These are phyloP conservation scores for Epichloe gansuensis DNA, from an alignment of 2,329 filamentous ascomycete species.

Conservation along the genomic window DNA sequence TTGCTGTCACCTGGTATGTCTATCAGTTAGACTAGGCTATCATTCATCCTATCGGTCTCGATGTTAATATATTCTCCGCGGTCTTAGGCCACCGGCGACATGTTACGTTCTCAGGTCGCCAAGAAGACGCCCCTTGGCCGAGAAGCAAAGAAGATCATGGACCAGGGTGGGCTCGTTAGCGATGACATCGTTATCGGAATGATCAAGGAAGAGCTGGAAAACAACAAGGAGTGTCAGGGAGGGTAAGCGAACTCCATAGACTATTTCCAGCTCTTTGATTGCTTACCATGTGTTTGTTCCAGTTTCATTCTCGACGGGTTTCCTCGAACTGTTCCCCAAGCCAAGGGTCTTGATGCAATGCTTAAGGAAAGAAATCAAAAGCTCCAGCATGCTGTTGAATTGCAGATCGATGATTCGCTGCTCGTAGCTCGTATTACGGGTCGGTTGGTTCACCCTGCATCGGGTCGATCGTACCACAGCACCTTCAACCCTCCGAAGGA, in stretches of 20 bases:
- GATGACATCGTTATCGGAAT: constrained; percentile 99
- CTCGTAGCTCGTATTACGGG: constrained; percentile 94
- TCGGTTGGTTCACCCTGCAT: constrained; percentile 88
- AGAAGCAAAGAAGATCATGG: constrained; percentile 99
- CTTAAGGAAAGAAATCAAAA: constrained; percentile 64
- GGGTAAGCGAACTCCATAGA: constrained; percentile 49
- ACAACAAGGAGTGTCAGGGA: constrained; percentile 90
- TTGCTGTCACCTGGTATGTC: constrained; percentile 84
- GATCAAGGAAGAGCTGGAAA: constrained; percentile 95
- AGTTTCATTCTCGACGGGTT: constrained; percentile 99
- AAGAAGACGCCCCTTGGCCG: constrained; percentile 91
- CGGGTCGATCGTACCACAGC: constrained; percentile 93
- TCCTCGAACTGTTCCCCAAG: constrained; percentile 91
- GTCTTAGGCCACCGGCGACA: constrained; percentile 84
- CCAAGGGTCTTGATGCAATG: constrained; percentile 90
- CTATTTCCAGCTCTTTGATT: neutral
- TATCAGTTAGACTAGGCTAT: neutral
- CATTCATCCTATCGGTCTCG: neutral
- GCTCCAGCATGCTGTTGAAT: constrained; percentile 89
- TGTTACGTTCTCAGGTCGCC: constrained; percentile 95
- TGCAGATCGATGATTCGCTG: constrained; percentile 90
- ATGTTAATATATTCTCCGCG: neutral
- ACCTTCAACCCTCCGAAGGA: constrained; percentile 97
- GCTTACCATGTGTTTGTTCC: constrained; percentile 8
- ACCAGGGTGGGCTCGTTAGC: constrained; percentile 90